Evolutionary conservation across 208 protist genomes (phyloP), one percentile per base, ranked within the genome.

Genomic region (Strigomonas culicis): DNA sequence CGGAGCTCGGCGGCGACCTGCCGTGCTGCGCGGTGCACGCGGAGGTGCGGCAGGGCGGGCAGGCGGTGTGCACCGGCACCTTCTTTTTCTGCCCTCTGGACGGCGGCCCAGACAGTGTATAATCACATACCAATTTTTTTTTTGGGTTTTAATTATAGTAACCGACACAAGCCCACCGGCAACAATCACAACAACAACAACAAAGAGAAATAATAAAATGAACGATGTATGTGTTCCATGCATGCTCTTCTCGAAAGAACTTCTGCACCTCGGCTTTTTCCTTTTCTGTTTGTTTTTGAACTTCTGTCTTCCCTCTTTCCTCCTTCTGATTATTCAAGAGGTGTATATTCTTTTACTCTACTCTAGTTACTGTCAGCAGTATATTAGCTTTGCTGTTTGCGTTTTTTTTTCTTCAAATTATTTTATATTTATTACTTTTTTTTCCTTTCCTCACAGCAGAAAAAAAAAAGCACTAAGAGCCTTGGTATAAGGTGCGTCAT

Each of bases 21-120:
- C 62, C 82, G 0, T 88, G 82, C 52, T 77, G 90, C 34, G 67
- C 70, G 24, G 72, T 93, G 67, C 82, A 75, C 10, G 73, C 82
- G 19, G 90, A 92, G 63, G 49, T 85, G 28, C 80, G 86, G n/a
- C 90, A 95, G 66, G 0, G 57, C n/a, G 78, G 77, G 3, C 56
- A 4, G 3, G 72, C 84, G 8, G 47, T 82, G 1, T 65, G 69
- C 3, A 61, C 63, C 7, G 88, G 88, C 11, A 82, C 78, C 0
- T 93, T 82, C 63, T 88, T 80, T 59, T 61, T 84, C 41, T 73
- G 43, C 27, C 67, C 57, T 2, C 65, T 58, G 4, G 11, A 53
- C 6, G 7, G 22, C 17, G 13, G 36, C 8, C 6, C 6, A 41
- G 13, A 41, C 36, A 41, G 36, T 6, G 47, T 53, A 53, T 19